Evolutionary conservation across 192 early-diverging fungal species (phyloP), one percentile per base, ranked within the genome.

Genomic region (Backusella luteola): DNA sequence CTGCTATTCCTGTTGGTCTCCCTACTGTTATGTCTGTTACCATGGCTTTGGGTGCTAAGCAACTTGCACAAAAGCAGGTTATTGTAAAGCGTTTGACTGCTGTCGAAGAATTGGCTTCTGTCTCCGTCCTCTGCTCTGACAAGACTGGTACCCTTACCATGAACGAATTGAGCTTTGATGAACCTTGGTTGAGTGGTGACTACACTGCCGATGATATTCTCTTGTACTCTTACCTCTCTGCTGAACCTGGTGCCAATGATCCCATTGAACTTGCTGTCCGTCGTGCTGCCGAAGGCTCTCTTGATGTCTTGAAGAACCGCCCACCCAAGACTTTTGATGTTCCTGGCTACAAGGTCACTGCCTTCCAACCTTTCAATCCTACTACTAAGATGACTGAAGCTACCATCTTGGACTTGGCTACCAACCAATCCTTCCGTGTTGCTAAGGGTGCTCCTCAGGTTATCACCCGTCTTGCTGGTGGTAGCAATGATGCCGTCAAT

Each of bases 361-460:
- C 82, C 11, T 97, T 96, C 87, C 82, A 91, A 42, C 96, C 96
- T 3, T 97, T 97, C 88, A 96, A 96, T 80, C 94, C 96, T 6
- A 86, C 80, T 21, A 90, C 91, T 75, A 98, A 97, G 84, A 89
- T 93, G 84, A 97, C 95, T 26, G 90, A 94, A 81, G 95, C 94
- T 44, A 94, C 91, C 3, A 89, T 96, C 71, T 84, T 84, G 63
- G 88, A 96, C 76, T 77, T 78, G 76, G 85, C 76, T 84, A 94
- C 84, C 84, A 89, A 80, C 80, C 92, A 79, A 85, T 83, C 88
- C 66, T 97, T 98, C 88, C 91, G 93, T 80, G 91, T 91, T 67
- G 94, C 96, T 80, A 98, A 98, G 87, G 96, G 96, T 77, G 96
- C 96, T 32, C 96, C 96, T 19, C 96, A 96, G 80, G 96, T 97